Percentiles rank a stretch among this genome's conserved stretches.
These are phyloP conservation scores for Ganoderma multipileum DNA, from an alignment of 1,284 basidiomycete genomes.

Conservation along the genomic window DNA sequence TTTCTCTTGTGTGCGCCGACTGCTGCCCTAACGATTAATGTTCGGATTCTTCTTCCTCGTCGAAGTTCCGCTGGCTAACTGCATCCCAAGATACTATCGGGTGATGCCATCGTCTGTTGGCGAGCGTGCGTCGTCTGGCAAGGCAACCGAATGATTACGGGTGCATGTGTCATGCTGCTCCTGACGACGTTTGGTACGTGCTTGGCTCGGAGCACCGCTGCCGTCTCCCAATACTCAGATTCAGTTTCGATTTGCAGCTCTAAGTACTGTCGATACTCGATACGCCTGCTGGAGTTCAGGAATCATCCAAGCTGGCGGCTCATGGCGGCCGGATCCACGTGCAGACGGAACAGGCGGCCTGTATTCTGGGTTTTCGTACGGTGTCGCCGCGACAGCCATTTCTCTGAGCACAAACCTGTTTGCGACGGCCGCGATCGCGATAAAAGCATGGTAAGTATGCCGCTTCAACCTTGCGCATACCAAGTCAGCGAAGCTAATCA, in stretches of 20 bases:
- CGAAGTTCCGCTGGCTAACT: not conserved
- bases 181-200: not conserved
- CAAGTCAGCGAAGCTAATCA: no score
- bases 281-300: not conserved
- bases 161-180: not conserved
- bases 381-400: not conserved
- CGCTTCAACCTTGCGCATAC: not conserved
- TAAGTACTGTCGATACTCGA: no score
- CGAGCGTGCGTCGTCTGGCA: slow-evolving; percentile 4
- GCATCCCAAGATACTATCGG: not conserved
- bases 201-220: no score
- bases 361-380: not conserved
- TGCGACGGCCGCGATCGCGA: not conserved
- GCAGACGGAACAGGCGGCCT: not conserved
- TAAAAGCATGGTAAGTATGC: not conserved
- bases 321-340: not conserved
- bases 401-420: not conserved
- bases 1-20: not conserved
- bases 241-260: no score
- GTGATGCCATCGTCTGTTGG: slow-evolving; percentile 9
- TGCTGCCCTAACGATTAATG: not conserved
- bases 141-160: not conserved
- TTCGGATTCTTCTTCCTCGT: not conserved
- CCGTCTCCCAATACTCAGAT: no score
- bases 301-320: not conserved